Conservation (phyloP, 2,329 filamentous ascomycete species). For the Rhinocladiella similis region DNA sequence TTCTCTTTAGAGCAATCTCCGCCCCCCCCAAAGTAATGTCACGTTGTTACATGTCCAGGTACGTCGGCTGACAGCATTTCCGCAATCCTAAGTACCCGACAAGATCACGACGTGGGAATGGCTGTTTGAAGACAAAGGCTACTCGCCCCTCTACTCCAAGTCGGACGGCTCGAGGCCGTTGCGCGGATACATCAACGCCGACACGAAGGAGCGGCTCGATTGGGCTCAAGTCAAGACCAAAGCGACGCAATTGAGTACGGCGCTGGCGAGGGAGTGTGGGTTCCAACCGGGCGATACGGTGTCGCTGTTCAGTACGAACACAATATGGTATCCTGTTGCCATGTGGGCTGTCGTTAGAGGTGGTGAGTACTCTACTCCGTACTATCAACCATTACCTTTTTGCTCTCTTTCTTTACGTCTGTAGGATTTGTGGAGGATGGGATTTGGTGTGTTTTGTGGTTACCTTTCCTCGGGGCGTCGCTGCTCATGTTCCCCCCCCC, state of each 20-base stretch:
- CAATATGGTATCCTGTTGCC: conserved; percentile 66
- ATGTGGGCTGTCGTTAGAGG: conserved; percentile 58
- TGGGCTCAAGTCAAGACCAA: conserved; percentile 58
- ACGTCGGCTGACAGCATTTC: too few relatives aligned
- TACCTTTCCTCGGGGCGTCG: not conserved
- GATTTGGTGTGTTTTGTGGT: not conserved
- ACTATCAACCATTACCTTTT: too few relatives aligned
- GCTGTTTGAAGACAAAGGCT: conserved; percentile 55
- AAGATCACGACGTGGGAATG: conserved; percentile 61
- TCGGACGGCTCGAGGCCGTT: conserved; percentile 43
- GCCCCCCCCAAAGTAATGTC: too few relatives aligned
- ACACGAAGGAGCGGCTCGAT: conserved; percentile 58
- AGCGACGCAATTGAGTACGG: conserved; percentile 61
- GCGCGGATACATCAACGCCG: conserved; percentile 58
- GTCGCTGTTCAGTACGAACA: conserved; percentile 63
- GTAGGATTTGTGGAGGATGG: too few relatives aligned
- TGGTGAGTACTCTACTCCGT: conserved; percentile 36
- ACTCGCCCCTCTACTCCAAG: conserved; percentile 49
- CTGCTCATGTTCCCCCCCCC: too few relatives aligned
- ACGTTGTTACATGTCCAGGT: too few relatives aligned
- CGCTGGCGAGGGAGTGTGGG: conserved; percentile 56
- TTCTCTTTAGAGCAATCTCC: too few relatives aligned
- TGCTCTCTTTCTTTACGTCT: too few relatives aligned
- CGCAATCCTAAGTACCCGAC: too few relatives aligned
- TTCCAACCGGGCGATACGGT: conserved; percentile 58